Evolutionary conservation across 257 asterid species (phyloP), one percentile per base, ranked within the genome.

Genomic region (Misopates orontium): DNA sequence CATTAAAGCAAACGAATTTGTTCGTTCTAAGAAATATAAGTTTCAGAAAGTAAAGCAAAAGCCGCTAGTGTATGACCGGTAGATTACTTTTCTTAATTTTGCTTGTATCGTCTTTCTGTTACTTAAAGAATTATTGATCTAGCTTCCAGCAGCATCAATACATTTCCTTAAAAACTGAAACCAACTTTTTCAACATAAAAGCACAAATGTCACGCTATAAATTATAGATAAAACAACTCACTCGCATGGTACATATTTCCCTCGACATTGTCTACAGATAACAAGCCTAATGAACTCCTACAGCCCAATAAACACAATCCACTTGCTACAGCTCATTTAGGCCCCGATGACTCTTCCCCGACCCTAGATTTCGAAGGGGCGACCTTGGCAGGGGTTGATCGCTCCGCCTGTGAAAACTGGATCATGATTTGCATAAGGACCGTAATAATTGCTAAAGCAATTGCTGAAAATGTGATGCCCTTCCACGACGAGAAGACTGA

Each of bases 391-490:
- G 95, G 91, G 22, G 84, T 79, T n/a, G 99, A 87, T 52, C 75
- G 81, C 68, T 90, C 99, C 1, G 96, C 75, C 76, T 90, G 94
- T 48, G 97, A 90, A 75, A 86, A 93, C 52, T 82, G 91, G 41
- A 93, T 90, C 95, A 90, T 73, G 72, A 90, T 64, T 64, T 93
- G 99, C 99, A 93, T 90, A n/a, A 88, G 85, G 58, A 82, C 42
- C 13, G 95, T 90, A 75, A 90, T 73, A 24, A 76, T 61, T 4
- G 79, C 85, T 78, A 93, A 69, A 51, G 79, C 80, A 17, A 84
- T 62, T 12, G 76, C 83, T 36, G 91, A 80, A 67, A 86, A 63
- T 15, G 88, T 41, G 28, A 84, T 28, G 66, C 96, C 99, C 75
- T 86, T 90, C 96, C 97, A 78, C n/a, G 99, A 86, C 1, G 95